phyloP scores from a whole-genome alignment of 345 rosid species.

The Capsella bursapastoris region DNA sequence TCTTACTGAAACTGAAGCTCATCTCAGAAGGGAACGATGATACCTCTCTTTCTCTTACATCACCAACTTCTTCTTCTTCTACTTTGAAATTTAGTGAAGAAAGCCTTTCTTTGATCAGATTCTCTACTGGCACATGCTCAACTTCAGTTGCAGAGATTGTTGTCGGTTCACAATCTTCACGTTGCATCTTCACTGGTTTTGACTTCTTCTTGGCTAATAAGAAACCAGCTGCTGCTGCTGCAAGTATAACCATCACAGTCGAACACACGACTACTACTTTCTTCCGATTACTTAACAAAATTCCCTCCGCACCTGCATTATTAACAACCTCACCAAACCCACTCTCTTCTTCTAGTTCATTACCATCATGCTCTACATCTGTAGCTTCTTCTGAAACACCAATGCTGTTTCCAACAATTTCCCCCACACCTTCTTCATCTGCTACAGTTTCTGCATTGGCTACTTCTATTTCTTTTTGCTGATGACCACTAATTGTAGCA shows the following conservation, averaged over 20 bases:
- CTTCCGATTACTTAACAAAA: constrained; percentile 18
- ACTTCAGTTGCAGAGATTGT: constrained; percentile 16
- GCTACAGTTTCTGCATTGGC: constrained; percentile 13
- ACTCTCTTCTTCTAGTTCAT: constrained; percentile 38
- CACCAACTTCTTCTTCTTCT: constrained; percentile 49
- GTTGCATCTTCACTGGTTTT: constrained; percentile 22
- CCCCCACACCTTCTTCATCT: constrained; percentile 15
- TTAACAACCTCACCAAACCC: constrained; percentile 30
- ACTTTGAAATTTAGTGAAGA: constrained; percentile 48
- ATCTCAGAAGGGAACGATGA: constrained; percentile 32
- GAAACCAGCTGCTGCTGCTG: constrained; percentile 44
- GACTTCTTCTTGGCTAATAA: constrained; percentile 48
- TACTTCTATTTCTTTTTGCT: constrained; percentile 24
- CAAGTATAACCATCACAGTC: constrained; percentile 48
- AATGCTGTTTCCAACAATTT: constrained; percentile 10
- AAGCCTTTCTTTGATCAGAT: constrained; percentile 41
- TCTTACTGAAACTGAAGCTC: constrained; percentile 60
- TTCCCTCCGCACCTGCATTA: neutral
- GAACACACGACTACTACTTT: constrained; percentile 43
- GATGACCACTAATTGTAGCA: constrained; percentile 15
- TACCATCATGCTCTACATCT: constrained; percentile 15
- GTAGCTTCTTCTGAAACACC: constrained; percentile 33
- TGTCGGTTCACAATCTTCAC: constrained; percentile 35
- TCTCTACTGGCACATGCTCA: constrained; percentile 33
- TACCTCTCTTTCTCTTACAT: constrained; percentile 34